phyloP scores from a whole-genome alignment of 1,139 yeast species.

The Pichia sp. region DNA sequence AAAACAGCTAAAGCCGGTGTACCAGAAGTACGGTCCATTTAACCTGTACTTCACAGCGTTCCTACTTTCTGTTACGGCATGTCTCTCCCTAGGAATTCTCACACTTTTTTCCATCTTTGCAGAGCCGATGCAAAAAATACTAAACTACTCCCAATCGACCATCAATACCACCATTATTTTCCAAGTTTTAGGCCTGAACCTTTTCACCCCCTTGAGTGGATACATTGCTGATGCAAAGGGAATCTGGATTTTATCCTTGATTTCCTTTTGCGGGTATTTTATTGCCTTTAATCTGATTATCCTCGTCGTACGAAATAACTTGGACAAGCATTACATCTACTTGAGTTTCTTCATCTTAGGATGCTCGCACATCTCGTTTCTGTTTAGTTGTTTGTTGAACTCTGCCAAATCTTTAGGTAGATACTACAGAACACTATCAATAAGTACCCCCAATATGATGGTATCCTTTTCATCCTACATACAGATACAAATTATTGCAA shows the following conservation, averaged over 20 bases:
- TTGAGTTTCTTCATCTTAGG: slow-evolving; percentile 30
- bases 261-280: slow-evolving; percentile 28
- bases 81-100: slow-evolving; percentile 30
- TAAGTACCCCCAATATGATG: slow-evolving; percentile 32
- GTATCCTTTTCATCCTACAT: slow-evolving; percentile 30
- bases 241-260: slow-evolving; percentile 27
- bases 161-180: slow-evolving; percentile 30
- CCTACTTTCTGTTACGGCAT: slow-evolving; percentile 25
- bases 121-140: slow-evolving; percentile 25
- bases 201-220: slow-evolving; percentile 30
- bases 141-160: slow-evolving; percentile 26
- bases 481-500: slow-evolving; percentile 24
- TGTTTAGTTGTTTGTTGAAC: slow-evolving; percentile 30
- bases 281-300: slow-evolving; percentile 25
- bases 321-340: slow-evolving; percentile 24
- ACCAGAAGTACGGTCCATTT: slow-evolving; percentile 24
- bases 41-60: slow-evolving; percentile 25
- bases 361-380: slow-evolving; percentile 29
- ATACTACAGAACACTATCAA: slow-evolving; percentile 30
- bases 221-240: slow-evolving; percentile 32
- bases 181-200: slow-evolving; percentile 30
- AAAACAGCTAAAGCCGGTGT: slow-evolving; percentile 10
- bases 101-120: slow-evolving; percentile 31
- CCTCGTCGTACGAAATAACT: slow-evolving; percentile 13
- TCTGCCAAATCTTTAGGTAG: slow-evolving; percentile 31